These are phyloP conservation scores for Scenedesmus sp. DNA, from an alignment of 163 green algal species.

Conservation along the genomic window DNA sequence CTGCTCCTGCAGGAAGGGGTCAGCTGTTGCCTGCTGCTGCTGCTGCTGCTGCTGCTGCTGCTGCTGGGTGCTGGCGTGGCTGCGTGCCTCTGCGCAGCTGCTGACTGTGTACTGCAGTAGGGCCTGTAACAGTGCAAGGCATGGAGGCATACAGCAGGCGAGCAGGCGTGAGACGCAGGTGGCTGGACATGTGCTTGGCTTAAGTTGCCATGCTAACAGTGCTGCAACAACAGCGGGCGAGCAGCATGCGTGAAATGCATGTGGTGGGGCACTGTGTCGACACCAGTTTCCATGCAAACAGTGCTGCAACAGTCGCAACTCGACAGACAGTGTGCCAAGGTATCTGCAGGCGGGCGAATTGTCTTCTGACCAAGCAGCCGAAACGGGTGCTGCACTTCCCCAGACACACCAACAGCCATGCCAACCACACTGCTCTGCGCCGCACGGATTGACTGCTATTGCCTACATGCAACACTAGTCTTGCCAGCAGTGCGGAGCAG, in stretches of 20 bases:
- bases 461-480: no score
- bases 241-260: not conserved
- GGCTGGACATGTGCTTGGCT: not conserved
- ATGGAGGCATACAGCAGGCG: not conserved
- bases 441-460: no score
- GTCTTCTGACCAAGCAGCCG: not conserved
- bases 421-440: not conserved
- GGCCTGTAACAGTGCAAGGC: slow-evolving; percentile 8
- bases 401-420: not conserved
- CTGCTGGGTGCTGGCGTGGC: not conserved
- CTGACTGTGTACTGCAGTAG: slow-evolving; percentile 45
- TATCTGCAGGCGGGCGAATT: not conserved
- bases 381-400: not conserved
- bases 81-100: not conserved
- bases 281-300: not conserved
- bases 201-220: not conserved
- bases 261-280: no score
- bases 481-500: no score
- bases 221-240: not conserved
- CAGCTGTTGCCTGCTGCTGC: slow-evolving; percentile 9
- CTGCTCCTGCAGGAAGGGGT: not conserved
- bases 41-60: slow-evolving; percentile 29
- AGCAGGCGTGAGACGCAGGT: not conserved
- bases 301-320: not conserved
- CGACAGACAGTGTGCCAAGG: not conserved